A percentile compares a stretch with the other conserved stretches of the same genome.
Conservation (phyloP, 2,329 filamentous ascomycete genomes). For the Furcasterigmium sp. region DNA sequence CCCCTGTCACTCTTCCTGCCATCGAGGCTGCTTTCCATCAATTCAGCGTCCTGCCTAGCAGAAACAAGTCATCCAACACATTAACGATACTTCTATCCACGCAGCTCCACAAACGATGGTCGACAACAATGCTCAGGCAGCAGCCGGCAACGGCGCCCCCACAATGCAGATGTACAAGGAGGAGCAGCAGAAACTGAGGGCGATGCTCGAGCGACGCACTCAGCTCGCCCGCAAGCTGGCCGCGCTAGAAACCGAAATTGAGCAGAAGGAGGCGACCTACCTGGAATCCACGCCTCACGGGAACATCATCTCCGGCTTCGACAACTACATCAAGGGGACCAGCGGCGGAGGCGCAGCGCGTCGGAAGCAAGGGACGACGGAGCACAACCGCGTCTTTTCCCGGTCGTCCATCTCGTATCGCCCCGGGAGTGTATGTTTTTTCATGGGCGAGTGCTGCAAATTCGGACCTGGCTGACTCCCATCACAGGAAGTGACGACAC, state of each 20-base stretch:
- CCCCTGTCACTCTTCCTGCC: no score
- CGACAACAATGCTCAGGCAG: conserved; percentile 7
- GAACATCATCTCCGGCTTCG: conserved; percentile 97
- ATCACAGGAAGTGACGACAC: conserved; percentile 35
- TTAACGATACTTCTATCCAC: background rate
- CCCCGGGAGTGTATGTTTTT: conserved; percentile 17
- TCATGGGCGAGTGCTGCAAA: background rate
- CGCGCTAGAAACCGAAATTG: conserved; percentile 70
- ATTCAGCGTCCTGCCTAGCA: no score
- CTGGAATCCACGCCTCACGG: conserved; percentile 84
- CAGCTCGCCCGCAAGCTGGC: conserved; percentile 27
- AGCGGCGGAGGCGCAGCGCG: conserved; percentile 58
- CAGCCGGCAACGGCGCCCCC: conserved; percentile 16
- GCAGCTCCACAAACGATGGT: conserved; percentile 6
- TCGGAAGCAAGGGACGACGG: conserved; percentile 59
- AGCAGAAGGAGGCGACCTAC: conserved; percentile 78
- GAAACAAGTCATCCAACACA: no score
- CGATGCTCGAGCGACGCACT: conserved; percentile 35
- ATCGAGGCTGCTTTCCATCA: no score
- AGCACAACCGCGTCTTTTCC: conserved; percentile 71
- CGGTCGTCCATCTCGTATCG: conserved; percentile 59
- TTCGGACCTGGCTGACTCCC: background rate
- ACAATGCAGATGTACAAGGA: conserved; percentile 44
- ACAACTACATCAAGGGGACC: conserved; percentile 93
- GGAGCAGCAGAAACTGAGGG: conserved; percentile 41